phyloP scores from a whole-genome alignment of 495 filamentous ascomycete genomes.

The Penicillium atrosanguineum region DNA sequence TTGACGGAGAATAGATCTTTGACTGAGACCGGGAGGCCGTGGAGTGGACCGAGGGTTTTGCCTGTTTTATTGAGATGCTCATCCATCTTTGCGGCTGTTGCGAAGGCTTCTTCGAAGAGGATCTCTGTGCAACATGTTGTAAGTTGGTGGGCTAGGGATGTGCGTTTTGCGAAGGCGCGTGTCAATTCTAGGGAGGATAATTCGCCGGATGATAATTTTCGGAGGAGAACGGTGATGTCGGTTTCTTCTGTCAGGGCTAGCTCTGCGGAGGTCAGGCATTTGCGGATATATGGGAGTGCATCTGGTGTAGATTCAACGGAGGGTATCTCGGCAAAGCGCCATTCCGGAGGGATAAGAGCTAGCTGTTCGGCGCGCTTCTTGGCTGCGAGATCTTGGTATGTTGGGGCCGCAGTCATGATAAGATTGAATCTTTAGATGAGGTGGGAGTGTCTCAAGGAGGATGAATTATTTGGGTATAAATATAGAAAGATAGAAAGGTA shows the following conservation, averaged over 20 bases:
- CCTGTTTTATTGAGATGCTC: slow-evolving; percentile 35
- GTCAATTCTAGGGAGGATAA: slow-evolving; percentile 47
- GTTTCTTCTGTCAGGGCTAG: slow-evolving; percentile 50
- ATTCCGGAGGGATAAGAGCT: slow-evolving; percentile 32
- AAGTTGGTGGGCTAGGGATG: slow-evolving; percentile 56
- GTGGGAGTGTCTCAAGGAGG: not conserved
- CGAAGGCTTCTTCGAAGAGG: slow-evolving; percentile 51
- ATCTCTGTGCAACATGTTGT: slow-evolving; percentile 66
- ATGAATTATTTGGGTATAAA: not conserved
- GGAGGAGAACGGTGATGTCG: slow-evolving; percentile 40
- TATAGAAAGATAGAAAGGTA: not conserved
- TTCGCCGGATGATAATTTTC: slow-evolving; percentile 41
- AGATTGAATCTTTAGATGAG: not conserved
- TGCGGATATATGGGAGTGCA: slow-evolving; percentile 21
- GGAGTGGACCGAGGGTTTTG: slow-evolving; percentile 56
- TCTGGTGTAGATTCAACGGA: slow-evolving; percentile 20
- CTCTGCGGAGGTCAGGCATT: slow-evolving; percentile 45
- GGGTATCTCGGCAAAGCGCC: slow-evolving; percentile 28
- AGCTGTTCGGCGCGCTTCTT: slow-evolving; percentile 29
- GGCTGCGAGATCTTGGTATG: slow-evolving; percentile 26
- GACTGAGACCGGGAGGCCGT: slow-evolving; percentile 65
- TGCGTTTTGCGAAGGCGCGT: slow-evolving; percentile 58
- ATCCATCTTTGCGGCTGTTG: slow-evolving; percentile 41
- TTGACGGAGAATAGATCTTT: slow-evolving; percentile 65
- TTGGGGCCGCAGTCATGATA: not conserved